phyloP scores from a whole-genome alignment of 2,329 filamentous ascomycete species.

The Diaporthe nobilis region DNA sequence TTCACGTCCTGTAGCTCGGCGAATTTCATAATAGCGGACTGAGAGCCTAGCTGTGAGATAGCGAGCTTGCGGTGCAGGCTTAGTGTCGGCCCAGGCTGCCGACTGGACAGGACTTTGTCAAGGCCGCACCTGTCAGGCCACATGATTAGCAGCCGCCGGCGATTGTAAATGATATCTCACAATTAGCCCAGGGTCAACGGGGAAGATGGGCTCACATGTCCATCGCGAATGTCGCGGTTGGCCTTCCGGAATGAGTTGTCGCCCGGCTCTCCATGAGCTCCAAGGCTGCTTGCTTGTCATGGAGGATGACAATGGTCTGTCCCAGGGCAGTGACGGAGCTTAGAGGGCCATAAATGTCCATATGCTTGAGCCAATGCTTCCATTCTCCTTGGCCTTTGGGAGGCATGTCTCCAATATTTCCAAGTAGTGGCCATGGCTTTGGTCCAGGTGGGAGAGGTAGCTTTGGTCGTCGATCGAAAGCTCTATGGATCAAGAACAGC shows the following conservation, averaged over 20 bases:
- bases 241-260: slow-evolving; percentile 9
- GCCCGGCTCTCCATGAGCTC: slow-evolving; percentile 33
- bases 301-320: slow-evolving; percentile 56
- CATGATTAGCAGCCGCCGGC: not conserved
- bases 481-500: not conserved
- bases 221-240: slow-evolving; percentile 32
- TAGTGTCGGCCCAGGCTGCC: not conserved
- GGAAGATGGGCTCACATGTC: not conserved
- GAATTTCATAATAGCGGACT: not conserved
- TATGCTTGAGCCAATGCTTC: slow-evolving; percentile 58
- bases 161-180: not conserved
- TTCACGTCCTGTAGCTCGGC: not conserved
- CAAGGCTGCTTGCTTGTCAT: slow-evolving; percentile 48
- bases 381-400: slow-evolving; percentile 52
- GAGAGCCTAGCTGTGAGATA: slow-evolving; percentile 7
- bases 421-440: slow-evolving; percentile 60
- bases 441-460: slow-evolving; percentile 61
- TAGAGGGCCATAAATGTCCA: slow-evolving; percentile 54
- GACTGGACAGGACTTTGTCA: not conserved
- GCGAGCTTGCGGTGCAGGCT: slow-evolving; percentile 22
- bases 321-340: slow-evolving; percentile 58
- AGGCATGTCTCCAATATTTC: slow-evolving; percentile 65
- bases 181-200: not conserved
- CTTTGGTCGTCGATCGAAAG: not conserved
- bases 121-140: slow-evolving; percentile 12